Evolutionary conservation across 2,329 filamentous ascomycete species (phyloP).

Genomic region (Alternaria angustiovoidea): DNA sequence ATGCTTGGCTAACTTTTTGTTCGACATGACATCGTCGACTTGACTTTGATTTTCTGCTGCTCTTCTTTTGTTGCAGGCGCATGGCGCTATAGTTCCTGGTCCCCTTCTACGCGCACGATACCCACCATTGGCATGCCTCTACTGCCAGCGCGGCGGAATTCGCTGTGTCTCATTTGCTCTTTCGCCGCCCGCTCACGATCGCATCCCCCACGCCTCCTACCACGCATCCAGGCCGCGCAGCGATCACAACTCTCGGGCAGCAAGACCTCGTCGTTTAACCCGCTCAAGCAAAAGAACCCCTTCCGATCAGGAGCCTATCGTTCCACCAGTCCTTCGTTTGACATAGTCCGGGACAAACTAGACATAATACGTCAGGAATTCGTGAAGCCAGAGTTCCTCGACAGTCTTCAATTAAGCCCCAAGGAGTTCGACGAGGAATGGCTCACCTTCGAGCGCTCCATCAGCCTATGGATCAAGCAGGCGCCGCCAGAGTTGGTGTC

Average conservation of each 20-base stretch:
- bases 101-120: background rate
- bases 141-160: constrained; percentile 35
- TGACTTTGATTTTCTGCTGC: background rate
- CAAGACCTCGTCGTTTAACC: background rate
- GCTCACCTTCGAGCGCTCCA: constrained; percentile 32
- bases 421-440: constrained; percentile 39
- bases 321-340: background rate
- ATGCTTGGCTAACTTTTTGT: constrained; percentile 35
- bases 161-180: constrained; percentile 54
- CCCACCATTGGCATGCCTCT: constrained; percentile 36
- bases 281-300: background rate
- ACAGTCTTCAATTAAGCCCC: constrained; percentile 37
- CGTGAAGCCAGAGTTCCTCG: constrained; percentile 28
- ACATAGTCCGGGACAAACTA: constrained; percentile 22
- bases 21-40: constrained; percentile 27
- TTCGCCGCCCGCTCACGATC: constrained; percentile 38
- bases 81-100: background rate
- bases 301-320: background rate
- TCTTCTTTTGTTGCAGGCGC: background rate
- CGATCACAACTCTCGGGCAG: background rate
- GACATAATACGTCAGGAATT: constrained; percentile 25
- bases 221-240: constrained; percentile 34
- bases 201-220: constrained; percentile 38
- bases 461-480: constrained; percentile 33
- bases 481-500: constrained; percentile 24